phyloP scores from a whole-genome alignment of 371 early-diverging fungal genomes.

The Mucor saturninus region DNA sequence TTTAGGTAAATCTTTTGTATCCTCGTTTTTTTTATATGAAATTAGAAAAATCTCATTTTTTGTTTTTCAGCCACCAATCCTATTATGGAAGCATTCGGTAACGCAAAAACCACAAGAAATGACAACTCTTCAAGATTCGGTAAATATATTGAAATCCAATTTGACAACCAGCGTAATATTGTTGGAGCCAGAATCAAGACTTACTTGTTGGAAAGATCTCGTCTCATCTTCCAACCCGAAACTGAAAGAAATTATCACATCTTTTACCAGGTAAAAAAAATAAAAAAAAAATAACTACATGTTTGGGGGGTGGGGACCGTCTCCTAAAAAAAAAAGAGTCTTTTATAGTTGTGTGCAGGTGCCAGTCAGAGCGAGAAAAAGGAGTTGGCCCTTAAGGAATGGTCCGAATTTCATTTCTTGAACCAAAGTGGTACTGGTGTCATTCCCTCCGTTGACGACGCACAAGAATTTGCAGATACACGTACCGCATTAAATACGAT shows the following conservation, averaged over 20 bases:
- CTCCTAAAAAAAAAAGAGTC: background rate
- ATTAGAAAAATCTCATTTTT: background rate
- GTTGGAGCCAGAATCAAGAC: constrained; percentile 96
- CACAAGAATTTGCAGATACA: constrained; percentile 85
- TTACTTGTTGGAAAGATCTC: constrained; percentile 96
- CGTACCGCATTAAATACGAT: constrained; percentile 82
- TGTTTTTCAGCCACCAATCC: constrained; percentile 88
- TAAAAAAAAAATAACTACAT: background rate
- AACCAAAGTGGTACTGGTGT: constrained; percentile 83
- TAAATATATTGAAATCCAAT: constrained; percentile 96
- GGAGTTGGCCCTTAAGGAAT: constrained; percentile 73
- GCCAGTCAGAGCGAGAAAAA: constrained; percentile 79
- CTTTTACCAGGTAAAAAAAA: constrained; percentile 83
- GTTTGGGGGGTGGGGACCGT: too few species aligned
- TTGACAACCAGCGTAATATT: constrained; percentile 82
- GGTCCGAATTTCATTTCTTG: constrained; percentile 82
- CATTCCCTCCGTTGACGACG: constrained; percentile 89
- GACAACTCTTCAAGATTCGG: constrained; percentile 99
- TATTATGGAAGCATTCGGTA: constrained; percentile 99
- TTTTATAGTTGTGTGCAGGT: constrained; percentile 80
- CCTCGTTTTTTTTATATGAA: background rate
- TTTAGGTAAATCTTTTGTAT: constrained; percentile 44
- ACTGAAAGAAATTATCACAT: constrained; percentile 99
- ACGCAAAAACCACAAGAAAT: constrained; percentile 99
- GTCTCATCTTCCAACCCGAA: constrained; percentile 94